Base-by-base conservation (phyloP, 1,284 basidiomycete genomes). In the Laetiporus sulphureus region DNA sequence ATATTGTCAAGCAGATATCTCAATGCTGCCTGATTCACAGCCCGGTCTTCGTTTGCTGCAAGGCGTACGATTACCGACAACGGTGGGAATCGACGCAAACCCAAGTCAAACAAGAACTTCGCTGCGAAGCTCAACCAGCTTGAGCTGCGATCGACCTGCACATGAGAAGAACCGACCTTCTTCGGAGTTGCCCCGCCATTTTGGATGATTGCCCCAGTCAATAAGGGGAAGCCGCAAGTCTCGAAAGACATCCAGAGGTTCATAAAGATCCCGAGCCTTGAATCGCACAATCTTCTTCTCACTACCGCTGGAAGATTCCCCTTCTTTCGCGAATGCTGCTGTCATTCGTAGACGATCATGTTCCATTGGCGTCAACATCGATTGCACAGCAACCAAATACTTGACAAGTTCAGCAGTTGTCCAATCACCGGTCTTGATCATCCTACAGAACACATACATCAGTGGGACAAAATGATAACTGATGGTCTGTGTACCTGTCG, bases 341-440 rank as follows among this genome's bases (percentile, higher is more conserved):
- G 95, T 98, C 53, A 85, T 73, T 38, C 73, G 73, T 19, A 99
- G 70, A 13, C 84, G 74, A 3, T 82, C 74, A 44, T 84, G 58
- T 60, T 98, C 95, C 5, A 79, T 70, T 0, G 66, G 42, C 0
- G 77, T 74, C 23, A 98, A 63, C 0, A 81, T 77, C 16, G 81
- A 74, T 53, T 82, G 79, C 8, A 96, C 89, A 4, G 86, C 84
- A n/a, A 90, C 88, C 5, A 98, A 76, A 58, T 96, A 94, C 55
- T 84, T 86, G 45, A 86, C 77, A n/a, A 94, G 71, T 36, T 90
- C 83, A 6, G 76, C 68, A 32, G 81, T 77, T 0, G 79, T 83
- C 87, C 87, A 90, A 53, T 88, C 83, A 13, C 87, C 85, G 2
- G 85, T 87, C 60, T 84, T 85, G 47, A 91, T 77, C 83, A 90